Percentiles rank a stretch among this genome's conserved stretches.
phyloP scores from a whole-genome alignment of 345 rosid species.

The Brassica nigra region DNA sequence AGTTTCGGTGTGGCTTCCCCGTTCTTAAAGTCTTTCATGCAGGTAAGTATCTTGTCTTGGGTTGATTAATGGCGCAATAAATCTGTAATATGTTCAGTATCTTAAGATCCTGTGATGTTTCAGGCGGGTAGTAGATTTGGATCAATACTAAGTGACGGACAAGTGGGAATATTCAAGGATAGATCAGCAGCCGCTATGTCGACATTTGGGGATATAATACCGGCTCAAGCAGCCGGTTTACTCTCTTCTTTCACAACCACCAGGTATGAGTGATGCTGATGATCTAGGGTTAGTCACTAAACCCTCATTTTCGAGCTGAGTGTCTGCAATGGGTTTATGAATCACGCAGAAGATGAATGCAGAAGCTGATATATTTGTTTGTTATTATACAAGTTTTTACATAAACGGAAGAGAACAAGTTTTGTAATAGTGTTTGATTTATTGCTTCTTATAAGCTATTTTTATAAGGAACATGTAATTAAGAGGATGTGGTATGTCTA shows the following conservation, averaged over 20 bases:
- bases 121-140: slow-evolving; percentile 99
- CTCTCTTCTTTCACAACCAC: slow-evolving; percentile 90
- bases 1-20: slow-evolving; percentile 84
- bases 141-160: slow-evolving; percentile 91
- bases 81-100: background rate
- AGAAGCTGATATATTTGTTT: slow-evolving; percentile 22
- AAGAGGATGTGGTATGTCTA: slow-evolving; percentile 8
- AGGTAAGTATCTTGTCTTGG: slow-evolving; percentile 46
- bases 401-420: slow-evolving; percentile 28
- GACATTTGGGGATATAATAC: slow-evolving; percentile 93
- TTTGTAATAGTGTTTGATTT: slow-evolving; percentile 35
- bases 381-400: slow-evolving; percentile 26
- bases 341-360: slow-evolving; percentile 5
- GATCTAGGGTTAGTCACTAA: slow-evolving; percentile 14
- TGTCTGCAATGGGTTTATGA: slow-evolving; percentile 1
- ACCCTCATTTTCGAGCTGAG: background rate
- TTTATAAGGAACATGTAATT: slow-evolving; percentile 40
- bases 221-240: slow-evolving; percentile 93
- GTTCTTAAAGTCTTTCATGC: slow-evolving; percentile 89
- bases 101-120: slow-evolving; percentile 4
- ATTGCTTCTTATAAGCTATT: slow-evolving; percentile 29
- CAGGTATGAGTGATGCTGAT: slow-evolving; percentile 56
- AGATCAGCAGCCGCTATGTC: slow-evolving; percentile 97
- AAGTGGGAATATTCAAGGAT: slow-evolving; percentile 97
- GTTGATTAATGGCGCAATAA: background rate